Evolutionary conservation across 2,329 filamentous ascomycete genomes (phyloP).

Genomic region (Malbranchea zuffiana): DNA sequence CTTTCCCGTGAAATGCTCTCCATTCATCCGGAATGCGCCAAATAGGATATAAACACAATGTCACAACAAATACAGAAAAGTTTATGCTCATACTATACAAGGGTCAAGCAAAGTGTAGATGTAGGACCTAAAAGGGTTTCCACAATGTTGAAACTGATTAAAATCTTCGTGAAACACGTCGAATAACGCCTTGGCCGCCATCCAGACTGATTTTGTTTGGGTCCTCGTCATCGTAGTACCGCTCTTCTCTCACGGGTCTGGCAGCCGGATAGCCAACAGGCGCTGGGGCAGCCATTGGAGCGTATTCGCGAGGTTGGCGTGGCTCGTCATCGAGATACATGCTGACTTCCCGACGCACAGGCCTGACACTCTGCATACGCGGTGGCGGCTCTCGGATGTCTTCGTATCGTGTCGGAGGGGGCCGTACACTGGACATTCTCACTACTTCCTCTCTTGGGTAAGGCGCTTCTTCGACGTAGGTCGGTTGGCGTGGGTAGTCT

Average conservation of each 20-base stretch:
- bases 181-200: slow-evolving; percentile 22
- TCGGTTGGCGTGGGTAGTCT: slow-evolving; percentile 30
- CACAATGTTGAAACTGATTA: slow-evolving; percentile 17
- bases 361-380: slow-evolving; percentile 34
- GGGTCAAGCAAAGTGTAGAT: not conserved
- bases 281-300: slow-evolving; percentile 31
- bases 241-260: slow-evolving; percentile 26
- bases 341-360: slow-evolving; percentile 34
- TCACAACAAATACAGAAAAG: not conserved
- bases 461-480: slow-evolving; percentile 51
- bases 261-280: slow-evolving; percentile 31
- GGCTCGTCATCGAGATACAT: slow-evolving; percentile 33
- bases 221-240: slow-evolving; percentile 29
- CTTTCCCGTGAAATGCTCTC: no score
- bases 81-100: slow-evolving; percentile 1
- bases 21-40: no score
- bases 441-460: slow-evolving; percentile 46
- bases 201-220: slow-evolving; percentile 25
- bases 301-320: slow-evolving; percentile 40
- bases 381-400: slow-evolving; percentile 30
- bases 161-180: slow-evolving; percentile 27
- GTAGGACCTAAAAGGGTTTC: no score
- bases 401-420: slow-evolving; percentile 38
- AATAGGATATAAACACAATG: slow-evolving; percentile 3
- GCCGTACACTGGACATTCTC: slow-evolving; percentile 49